Conservation (phyloP, 139 green algal genomes). For the Pseudopediastrum boryanum region DNA sequence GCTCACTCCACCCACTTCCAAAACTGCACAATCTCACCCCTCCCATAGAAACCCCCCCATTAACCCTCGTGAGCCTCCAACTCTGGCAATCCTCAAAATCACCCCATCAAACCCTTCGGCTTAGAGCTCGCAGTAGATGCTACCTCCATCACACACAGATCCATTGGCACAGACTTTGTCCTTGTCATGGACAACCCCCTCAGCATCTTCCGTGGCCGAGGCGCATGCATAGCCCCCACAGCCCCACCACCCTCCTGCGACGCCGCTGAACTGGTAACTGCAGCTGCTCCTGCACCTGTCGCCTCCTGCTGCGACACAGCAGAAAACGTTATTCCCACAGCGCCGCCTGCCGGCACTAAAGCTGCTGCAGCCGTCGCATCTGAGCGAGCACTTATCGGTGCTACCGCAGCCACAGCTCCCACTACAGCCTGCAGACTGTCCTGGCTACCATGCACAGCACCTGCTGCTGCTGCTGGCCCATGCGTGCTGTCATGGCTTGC, state of each 20-base stretch:
- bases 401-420: slow-evolving; percentile 3
- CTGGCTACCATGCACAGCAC: neutral
- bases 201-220: slow-evolving; percentile 9
- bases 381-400: neutral
- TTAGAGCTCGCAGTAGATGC: neutral
- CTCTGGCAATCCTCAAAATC: no score
- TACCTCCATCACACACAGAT: slow-evolving; percentile 13
- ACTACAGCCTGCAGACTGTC: neutral
- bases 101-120: no score
- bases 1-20: no score
- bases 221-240: neutral
- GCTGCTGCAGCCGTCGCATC: neutral
- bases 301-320: slow-evolving; percentile 22
- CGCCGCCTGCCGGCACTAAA: neutral
- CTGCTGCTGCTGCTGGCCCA: slow-evolving; percentile 3
- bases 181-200: slow-evolving; percentile 14
- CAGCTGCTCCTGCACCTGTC: neutral
- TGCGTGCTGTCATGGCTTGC: neutral
- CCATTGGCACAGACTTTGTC: slow-evolving; percentile 23
- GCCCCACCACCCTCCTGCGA: slow-evolving; percentile 3
- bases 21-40: no score
- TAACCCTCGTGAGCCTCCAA: no score
- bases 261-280: neutral
- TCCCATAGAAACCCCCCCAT: no score
- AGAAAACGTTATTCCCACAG: slow-evolving; percentile 8